Percentiles rank a stretch among this genome's conserved stretches.
Evolutionary conservation across 2,329 filamentous ascomycete genomes (phyloP).

Genomic region (Aspergillus pseudoglaucus): DNA sequence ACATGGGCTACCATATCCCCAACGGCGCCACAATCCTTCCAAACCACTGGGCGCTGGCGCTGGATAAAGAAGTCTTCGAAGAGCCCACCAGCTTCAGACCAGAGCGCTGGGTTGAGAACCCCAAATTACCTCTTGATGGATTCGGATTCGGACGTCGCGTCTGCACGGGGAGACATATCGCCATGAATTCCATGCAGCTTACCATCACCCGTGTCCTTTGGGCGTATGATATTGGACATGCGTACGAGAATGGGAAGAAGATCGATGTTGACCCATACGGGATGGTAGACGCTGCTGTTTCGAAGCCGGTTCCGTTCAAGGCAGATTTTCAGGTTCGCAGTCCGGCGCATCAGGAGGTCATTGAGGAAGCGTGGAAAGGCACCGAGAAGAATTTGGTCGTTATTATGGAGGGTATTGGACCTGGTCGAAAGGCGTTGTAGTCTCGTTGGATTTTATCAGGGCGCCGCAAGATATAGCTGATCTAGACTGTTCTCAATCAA

Average conservation of each 20-base stretch:
- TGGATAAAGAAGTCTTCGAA: conserved; percentile 33
- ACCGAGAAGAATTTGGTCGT: conserved; percentile 13
- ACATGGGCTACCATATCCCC: conserved; percentile 44
- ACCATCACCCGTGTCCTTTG: conserved; percentile 54
- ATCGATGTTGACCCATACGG: conserved; percentile 16
- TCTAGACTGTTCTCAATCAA: too few relatives aligned
- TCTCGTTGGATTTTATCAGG: background rate
- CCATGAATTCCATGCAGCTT: conserved; percentile 39
- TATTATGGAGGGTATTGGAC: conserved; percentile 6
- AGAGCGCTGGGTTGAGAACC: conserved; percentile 29
- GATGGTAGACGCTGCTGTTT: conserved; percentile 17
- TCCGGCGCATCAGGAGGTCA: conserved; percentile 8
- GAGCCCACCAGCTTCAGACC: conserved; percentile 36
- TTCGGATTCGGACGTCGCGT: conserved; percentile 53
- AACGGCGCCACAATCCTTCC: conserved; percentile 41
- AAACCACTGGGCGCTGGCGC: conserved; percentile 39
- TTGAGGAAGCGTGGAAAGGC: conserved; percentile 15
- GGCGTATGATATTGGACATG: conserved; percentile 14
- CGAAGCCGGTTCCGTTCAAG: conserved; percentile 18
- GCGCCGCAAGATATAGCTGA: too few relatives aligned
- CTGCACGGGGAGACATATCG: conserved; percentile 31
- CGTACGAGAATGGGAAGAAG: conserved; percentile 15
- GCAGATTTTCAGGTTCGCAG: conserved; percentile 21
- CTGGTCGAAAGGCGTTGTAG: background rate
- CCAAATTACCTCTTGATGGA: conserved; percentile 32